Evolutionary conservation across 192 early-diverging fungal species (phyloP).

Genomic region (Rhizophlyctis rosea): DNA sequence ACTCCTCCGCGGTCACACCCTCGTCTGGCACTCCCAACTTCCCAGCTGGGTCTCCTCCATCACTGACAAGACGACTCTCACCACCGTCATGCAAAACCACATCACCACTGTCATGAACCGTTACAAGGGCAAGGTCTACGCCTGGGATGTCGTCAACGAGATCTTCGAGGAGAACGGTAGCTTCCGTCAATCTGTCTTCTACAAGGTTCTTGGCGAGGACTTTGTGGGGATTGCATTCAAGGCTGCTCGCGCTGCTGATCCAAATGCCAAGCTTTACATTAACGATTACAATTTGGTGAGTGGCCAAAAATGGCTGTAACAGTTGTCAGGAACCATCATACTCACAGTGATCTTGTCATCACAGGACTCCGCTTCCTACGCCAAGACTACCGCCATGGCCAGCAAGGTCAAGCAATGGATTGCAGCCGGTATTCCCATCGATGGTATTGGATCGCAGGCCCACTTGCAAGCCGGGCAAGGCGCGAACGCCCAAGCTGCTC

Average conservation of each 20-base stretch:
- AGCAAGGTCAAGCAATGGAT: conserved; percentile 23
- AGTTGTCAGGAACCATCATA: too few species aligned
- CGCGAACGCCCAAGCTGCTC: conserved; percentile 1
- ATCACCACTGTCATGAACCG: conserved; percentile 10
- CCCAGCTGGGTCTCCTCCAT: conserved; percentile 2
- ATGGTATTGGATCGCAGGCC: conserved; percentile 23
- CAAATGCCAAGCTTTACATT: too few species aligned
- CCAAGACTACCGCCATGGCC: conserved; percentile 25
- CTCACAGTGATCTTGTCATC: too few species aligned
- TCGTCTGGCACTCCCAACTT: too few species aligned
- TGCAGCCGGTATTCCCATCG: too few species aligned
- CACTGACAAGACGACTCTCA: conserved; percentile 17
- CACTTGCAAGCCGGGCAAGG: conserved; percentile 22
- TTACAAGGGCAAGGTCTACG: conserved; percentile 9
- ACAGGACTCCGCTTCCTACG: too few species aligned
- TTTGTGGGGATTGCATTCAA: conserved; percentile 28
- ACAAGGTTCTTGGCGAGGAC: conserved; percentile 8
- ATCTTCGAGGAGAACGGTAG: conserved; percentile 18
- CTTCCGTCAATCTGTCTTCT: conserved; percentile 25
- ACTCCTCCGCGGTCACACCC: conserved; percentile 18
- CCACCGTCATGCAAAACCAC: conserved; percentile 12
- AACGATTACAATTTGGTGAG: conserved; percentile 31
- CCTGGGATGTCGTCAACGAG: conserved; percentile 18
- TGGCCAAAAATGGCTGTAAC: conserved; percentile 19
- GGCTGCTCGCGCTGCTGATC: conserved; percentile 28